Percentiles rank a stretch among this genome's conserved stretches.
phyloP scores from a whole-genome alignment of 495 filamentous ascomycete species.

The Amorphotheca resinae region DNA sequence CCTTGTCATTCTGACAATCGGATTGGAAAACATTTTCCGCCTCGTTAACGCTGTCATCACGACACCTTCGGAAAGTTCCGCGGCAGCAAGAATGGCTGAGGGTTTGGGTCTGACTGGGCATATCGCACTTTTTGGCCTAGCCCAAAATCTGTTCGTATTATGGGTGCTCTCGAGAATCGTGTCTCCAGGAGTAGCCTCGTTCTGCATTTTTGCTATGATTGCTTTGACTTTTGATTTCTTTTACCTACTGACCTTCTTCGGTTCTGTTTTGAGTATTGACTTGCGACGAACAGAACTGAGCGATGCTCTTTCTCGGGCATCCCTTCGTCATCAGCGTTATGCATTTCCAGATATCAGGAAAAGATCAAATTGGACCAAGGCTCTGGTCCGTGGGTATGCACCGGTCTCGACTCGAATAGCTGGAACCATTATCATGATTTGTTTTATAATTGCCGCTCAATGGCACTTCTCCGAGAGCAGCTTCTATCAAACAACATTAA shows the following conservation, averaged over 20 bases:
- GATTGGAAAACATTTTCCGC: slow-evolving; percentile 59
- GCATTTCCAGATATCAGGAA: background rate
- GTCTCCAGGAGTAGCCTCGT: slow-evolving; percentile 48
- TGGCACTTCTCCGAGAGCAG: slow-evolving; percentile 53
- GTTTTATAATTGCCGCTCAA: slow-evolving; percentile 47
- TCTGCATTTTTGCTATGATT: slow-evolving; percentile 57
- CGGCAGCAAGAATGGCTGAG: slow-evolving; percentile 46
- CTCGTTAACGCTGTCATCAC: slow-evolving; percentile 58
- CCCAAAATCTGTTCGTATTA: slow-evolving; percentile 48
- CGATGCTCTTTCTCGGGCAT: slow-evolving; percentile 13
- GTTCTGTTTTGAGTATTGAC: slow-evolving; percentile 61
- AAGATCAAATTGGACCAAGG: slow-evolving; percentile 36
- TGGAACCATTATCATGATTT: slow-evolving; percentile 49
- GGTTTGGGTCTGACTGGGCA: slow-evolving; percentile 58
- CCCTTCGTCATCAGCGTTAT: background rate
- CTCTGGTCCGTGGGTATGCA: slow-evolving; percentile 34
- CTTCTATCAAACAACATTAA: slow-evolving; percentile 27
- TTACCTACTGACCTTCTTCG: slow-evolving; percentile 59
- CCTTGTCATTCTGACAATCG: slow-evolving; percentile 55
- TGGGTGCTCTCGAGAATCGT: slow-evolving; percentile 43
- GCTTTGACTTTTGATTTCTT: slow-evolving; percentile 58
- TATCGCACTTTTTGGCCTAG: slow-evolving; percentile 44
- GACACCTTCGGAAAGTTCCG: slow-evolving; percentile 47
- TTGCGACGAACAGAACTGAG: slow-evolving; percentile 54
- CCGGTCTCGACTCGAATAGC: slow-evolving; percentile 45